Conservation (phyloP, 2,329 filamentous ascomycete genomes). For the Myrmaecium sp. region DNA sequence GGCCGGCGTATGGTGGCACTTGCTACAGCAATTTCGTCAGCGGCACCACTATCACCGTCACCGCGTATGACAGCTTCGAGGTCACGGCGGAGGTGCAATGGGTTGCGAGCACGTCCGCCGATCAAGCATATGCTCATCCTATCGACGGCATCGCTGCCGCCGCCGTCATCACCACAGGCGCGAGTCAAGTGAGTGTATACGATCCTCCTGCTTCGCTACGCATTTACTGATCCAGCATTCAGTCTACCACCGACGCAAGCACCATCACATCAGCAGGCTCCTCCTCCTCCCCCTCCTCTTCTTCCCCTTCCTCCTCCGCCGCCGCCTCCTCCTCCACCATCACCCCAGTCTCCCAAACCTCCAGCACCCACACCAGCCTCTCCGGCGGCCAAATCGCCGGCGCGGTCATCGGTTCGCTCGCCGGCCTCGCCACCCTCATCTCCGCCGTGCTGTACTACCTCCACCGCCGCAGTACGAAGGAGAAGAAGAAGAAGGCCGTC, state of each 20-base stretch:
- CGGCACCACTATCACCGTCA: slow-evolving; percentile 7
- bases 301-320: not conserved
- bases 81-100: slow-evolving; percentile 5
- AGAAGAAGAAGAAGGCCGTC: no score
- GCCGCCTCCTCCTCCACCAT: slow-evolving; percentile 1
- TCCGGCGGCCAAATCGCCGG: slow-evolving; percentile 10
- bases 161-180: slow-evolving; percentile 4
- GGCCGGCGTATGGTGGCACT: slow-evolving; percentile 13
- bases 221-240: no score
- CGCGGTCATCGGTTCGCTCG: slow-evolving; percentile 8
- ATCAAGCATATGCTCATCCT: slow-evolving; percentile 12
- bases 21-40: slow-evolving; percentile 11
- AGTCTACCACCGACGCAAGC: slow-evolving; percentile 1
- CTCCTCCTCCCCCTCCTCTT: slow-evolving; percentile 3
- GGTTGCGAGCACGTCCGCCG: slow-evolving; percentile 3
- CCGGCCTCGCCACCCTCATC: slow-evolving; percentile 8
- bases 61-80: slow-evolving; percentile 8
- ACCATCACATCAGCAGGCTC: no score
- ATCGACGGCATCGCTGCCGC: slow-evolving; percentile 14
- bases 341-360: not conserved
- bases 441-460: slow-evolving; percentile 7
- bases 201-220: no score
- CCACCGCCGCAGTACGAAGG: slow-evolving; percentile 5
- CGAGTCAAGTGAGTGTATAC: no score
- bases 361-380: slow-evolving; percentile 4